A percentile compares a stretch with the other conserved stretches of the same genome.
These are phyloP conservation scores for Mortierella polycephala DNA, from an alignment of 371 early-diverging fungal genomes.

Conservation along the genomic window DNA sequence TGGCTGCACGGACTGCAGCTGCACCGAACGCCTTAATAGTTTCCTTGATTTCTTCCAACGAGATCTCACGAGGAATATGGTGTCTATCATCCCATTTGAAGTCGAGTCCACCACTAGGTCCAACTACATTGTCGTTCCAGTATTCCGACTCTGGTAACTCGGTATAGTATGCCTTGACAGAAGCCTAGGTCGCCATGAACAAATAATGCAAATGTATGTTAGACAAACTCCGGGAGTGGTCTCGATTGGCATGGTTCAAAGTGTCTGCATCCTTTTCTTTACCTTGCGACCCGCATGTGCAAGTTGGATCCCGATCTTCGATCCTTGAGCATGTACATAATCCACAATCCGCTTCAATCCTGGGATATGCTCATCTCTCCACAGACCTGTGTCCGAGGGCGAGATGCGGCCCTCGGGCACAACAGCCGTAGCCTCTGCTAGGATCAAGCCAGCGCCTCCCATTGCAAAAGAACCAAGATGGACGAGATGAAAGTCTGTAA, in stretches of 20 bases:
- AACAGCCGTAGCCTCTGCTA: conserved; percentile 87
- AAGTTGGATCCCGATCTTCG: conserved; percentile 78
- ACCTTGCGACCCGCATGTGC: conserved; percentile 86
- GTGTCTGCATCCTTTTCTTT: not conserved
- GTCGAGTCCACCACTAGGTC: conserved; percentile 65
- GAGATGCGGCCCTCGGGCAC: conserved; percentile 80
- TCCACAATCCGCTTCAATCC: conserved; percentile 70
- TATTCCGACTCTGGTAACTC: conserved; percentile 58
- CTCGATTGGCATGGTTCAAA: not conserved
- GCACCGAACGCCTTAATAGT: conserved; percentile 71
- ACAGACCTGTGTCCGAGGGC: conserved; percentile 80
- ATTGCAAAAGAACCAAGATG: conserved; percentile 79
- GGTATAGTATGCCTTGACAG: conserved; percentile 39
- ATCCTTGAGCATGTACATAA: conserved; percentile 72
- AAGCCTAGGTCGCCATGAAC: conserved; percentile 22
- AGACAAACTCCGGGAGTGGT: too few relatives aligned
- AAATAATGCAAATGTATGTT: too few relatives aligned
- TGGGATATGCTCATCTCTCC: conserved; percentile 79
- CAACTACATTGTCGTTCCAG: conserved; percentile 82
- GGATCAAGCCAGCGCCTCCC: conserved; percentile 78
- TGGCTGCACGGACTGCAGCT: conserved; percentile 74
- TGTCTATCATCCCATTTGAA: conserved; percentile 58
- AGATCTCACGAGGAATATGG: conserved; percentile 68
- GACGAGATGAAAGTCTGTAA: conserved; percentile 72
- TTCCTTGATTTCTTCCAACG: conserved; percentile 70